phyloP scores from a whole-genome alignment of 495 filamentous ascomycete genomes.

The Xylaria nigripes region DNA sequence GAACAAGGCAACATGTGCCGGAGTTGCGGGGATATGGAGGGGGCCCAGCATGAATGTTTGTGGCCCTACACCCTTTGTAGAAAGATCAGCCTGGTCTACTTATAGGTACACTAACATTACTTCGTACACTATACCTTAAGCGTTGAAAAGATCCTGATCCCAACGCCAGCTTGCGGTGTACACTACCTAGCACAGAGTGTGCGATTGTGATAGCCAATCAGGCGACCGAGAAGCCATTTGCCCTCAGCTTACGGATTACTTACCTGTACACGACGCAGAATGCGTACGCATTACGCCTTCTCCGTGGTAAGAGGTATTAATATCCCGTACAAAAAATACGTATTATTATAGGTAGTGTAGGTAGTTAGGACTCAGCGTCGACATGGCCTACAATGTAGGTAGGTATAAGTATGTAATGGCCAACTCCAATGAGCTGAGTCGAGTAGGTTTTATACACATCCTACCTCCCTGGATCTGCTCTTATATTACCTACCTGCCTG shows the following conservation, averaged over 20 bases:
- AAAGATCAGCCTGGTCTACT: background rate
- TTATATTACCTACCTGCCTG: no score
- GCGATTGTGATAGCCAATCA: conserved; percentile 1
- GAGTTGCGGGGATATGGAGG: background rate
- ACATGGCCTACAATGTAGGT: no score
- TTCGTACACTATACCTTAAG: background rate
- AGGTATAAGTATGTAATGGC: no score
- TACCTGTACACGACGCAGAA: no score
- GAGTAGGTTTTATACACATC: no score
- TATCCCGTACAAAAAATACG: no score
- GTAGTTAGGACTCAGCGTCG: background rate
- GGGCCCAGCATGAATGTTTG: background rate
- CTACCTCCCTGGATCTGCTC: no score
- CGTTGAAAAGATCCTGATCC: background rate
- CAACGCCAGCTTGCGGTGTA: background rate
- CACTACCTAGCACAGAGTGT: background rate
- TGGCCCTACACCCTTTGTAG: background rate
- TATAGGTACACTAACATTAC: no score
- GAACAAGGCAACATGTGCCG: background rate
- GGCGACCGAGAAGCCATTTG: background rate
- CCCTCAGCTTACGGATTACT: conserved; percentile 8
- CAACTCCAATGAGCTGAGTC: no score
- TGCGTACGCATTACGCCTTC: background rate
- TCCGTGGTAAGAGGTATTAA: background rate
- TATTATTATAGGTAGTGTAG: background rate